These are phyloP conservation scores for Trichoderma sp. DNA, from an alignment of 2,329 filamentous ascomycete genomes.

Conservation along the genomic window DNA sequence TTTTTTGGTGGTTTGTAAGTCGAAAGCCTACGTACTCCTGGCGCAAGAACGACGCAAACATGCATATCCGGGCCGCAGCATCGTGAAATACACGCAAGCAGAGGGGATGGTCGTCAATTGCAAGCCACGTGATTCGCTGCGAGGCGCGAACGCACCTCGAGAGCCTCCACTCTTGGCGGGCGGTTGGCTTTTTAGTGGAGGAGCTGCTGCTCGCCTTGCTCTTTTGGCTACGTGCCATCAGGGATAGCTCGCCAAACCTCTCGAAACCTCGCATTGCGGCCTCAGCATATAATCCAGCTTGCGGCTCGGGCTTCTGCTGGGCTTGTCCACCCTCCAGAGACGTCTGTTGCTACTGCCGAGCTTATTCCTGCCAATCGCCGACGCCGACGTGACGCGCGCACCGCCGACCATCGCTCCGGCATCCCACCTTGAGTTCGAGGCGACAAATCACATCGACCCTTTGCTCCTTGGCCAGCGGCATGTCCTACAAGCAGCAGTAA, in stretches of 20 bases:
- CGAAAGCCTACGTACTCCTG: neutral
- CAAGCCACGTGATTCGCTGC: conserved; percentile 19
- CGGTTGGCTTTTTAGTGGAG: conserved; percentile 19
- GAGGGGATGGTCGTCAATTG: conserved; percentile 10
- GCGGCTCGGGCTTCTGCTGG: neutral
- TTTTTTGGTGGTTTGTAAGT: neutral
- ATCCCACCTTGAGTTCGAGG: neutral
- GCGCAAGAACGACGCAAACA: neutral
- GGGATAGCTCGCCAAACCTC: conserved; percentile 8
- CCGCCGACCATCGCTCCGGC: neutral
- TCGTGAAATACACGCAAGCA: conserved; percentile 10
- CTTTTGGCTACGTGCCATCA: conserved; percentile 19
- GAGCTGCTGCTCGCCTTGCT: conserved; percentile 14
- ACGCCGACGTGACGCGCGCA: conserved; percentile 10
- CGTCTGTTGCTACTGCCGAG: neutral
- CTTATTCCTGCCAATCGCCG: neutral
- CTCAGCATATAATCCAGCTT: conserved; percentile 1
- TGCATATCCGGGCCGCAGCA: conserved; percentile 2
- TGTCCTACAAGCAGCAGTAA: conserved; percentile 43
- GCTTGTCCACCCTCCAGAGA: neutral
- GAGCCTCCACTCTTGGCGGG: conserved; percentile 16
- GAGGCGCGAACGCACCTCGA: conserved; percentile 43
- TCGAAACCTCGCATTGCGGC: conserved; percentile 3
- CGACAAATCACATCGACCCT: neutral
- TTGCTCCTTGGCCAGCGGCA: conserved; percentile 34